Percentiles rank a stretch among this genome's conserved stretches.
These are phyloP conservation scores for Aspergillus sp. DNA, from an alignment of 2,329 filamentous ascomycete genomes.

Conservation along the genomic window DNA sequence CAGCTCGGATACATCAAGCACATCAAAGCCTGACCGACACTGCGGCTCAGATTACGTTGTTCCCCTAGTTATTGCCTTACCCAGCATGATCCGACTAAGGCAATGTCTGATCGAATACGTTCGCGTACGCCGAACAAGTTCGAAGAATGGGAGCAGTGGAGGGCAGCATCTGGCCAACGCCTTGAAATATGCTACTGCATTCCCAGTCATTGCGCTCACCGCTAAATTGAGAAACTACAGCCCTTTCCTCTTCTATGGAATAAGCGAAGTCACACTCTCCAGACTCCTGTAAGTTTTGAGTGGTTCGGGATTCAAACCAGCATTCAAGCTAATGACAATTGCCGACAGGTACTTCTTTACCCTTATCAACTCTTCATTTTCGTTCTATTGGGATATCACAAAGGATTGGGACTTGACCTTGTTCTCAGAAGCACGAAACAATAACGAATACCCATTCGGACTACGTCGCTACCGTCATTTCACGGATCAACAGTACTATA, in stretches of 20 bases:
- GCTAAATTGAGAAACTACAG: constrained; percentile 68
- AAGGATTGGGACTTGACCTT: constrained; percentile 96
- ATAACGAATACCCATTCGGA: constrained; percentile 70
- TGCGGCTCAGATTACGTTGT: constrained; percentile 80
- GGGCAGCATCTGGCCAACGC: constrained; percentile 92
- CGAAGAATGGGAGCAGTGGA: constrained; percentile 63
- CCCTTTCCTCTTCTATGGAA: constrained; percentile 48
- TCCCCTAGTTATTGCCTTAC: constrained; percentile 79
- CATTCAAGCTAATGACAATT: background rate
- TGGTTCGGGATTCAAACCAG: background rate
- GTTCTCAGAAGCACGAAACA: constrained; percentile 63
- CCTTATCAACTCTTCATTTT: constrained; percentile 82
- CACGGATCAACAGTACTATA: constrained; percentile 76
- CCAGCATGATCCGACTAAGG: constrained; percentile 80
- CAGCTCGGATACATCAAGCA: constrained; percentile 67
- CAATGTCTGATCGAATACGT: constrained; percentile 89
- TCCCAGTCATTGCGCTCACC: constrained; percentile 83
- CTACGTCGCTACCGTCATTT: constrained; percentile 75
- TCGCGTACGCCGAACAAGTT: constrained; percentile 61
- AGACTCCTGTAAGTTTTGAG: constrained; percentile 51
- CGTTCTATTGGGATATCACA: constrained; percentile 97
- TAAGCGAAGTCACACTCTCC: constrained; percentile 57
- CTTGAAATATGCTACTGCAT: constrained; percentile 88
- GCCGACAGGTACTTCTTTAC: constrained; percentile 68
- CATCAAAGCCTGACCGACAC: constrained; percentile 73